Conservation (phyloP, 2,329 filamentous ascomycete species). For the Gnomoniopsis smithogilvyi region DNA sequence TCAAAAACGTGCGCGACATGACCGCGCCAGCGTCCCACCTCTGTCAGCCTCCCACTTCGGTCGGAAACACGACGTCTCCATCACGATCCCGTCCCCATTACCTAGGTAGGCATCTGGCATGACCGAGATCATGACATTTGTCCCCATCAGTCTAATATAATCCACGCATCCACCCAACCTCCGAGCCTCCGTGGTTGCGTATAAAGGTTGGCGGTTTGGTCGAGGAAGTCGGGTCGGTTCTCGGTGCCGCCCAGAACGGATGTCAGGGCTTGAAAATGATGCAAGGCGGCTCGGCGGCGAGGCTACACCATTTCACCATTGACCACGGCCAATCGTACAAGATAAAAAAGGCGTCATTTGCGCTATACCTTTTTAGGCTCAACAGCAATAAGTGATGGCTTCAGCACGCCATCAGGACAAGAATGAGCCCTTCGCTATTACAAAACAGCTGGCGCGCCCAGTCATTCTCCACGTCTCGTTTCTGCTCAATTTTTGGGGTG, state of each 20-base stretch:
- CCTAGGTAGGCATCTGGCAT: background rate
- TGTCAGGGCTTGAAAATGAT: constrained; percentile 12
- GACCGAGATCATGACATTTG: background rate
- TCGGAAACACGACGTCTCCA: too few species aligned
- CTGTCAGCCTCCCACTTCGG: too few species aligned
- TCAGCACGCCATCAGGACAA: constrained; percentile 22
- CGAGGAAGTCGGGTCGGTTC: constrained; percentile 7
- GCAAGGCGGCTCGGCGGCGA: constrained; percentile 14
- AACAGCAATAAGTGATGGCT: constrained; percentile 11
- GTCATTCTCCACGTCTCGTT: background rate
- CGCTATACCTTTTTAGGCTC: constrained; percentile 11
- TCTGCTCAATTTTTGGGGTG: background rate
- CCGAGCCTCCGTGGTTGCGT: background rate
- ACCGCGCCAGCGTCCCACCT: too few species aligned
- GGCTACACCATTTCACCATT: constrained; percentile 2
- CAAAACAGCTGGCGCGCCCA: background rate
- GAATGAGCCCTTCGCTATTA: constrained; percentile 18
- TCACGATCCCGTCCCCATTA: too few species aligned
- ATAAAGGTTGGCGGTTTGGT: background rate
- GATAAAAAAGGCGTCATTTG: constrained; percentile 12
- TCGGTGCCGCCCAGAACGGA: constrained; percentile 15
- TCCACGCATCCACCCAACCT: background rate
- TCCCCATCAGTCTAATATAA: background rate
- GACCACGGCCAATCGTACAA: constrained; percentile 9
- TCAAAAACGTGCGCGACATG: too few species aligned